Percentiles rank a stretch among this genome's conserved stretches.
Conservation (phyloP, 2,329 filamentous ascomycete species). For the Penicillium sp. region DNA sequence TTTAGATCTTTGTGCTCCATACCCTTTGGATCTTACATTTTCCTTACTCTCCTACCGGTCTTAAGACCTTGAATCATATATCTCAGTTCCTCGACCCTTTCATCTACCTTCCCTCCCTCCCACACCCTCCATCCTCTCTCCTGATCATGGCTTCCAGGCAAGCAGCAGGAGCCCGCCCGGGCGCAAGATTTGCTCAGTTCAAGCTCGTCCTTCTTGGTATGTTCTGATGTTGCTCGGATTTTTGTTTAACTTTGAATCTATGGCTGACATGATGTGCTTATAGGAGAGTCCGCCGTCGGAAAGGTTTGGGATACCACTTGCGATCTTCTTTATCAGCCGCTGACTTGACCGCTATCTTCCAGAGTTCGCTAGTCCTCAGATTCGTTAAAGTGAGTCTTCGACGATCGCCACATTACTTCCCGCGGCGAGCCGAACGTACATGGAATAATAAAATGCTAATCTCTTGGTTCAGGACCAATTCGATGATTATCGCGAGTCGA, state of each 20-base stretch:
- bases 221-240: conserved; percentile 33
- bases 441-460: conserved; percentile 11
- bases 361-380: conserved; percentile 96
- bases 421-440: neutral
- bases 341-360: conserved; percentile 36
- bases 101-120: conserved; percentile 4
- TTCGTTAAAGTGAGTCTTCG: conserved; percentile 85
- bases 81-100: neutral
- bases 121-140: conserved; percentile 12
- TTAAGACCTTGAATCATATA: conserved; percentile 1
- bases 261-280: conserved; percentile 23
- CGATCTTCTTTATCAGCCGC: conserved; percentile 22
- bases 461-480: conserved; percentile 80
- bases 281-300: conserved; percentile 97
- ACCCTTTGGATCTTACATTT: conserved; percentile 18
- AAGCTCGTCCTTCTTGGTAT: conserved; percentile 95
- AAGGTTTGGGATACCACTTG: conserved; percentile 62
- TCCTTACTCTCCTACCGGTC: conserved; percentile 7
- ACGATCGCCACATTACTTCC: neutral
- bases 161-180: conserved; percentile 66
- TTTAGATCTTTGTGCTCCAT: neutral
- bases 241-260: neutral
- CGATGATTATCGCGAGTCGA: conserved; percentile 96
- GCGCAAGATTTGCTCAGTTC: conserved; percentile 93
- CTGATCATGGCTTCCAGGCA: conserved; percentile 77